Conservation (phyloP, 805 yeast species). For the Yarrowia porcina region DNA sequence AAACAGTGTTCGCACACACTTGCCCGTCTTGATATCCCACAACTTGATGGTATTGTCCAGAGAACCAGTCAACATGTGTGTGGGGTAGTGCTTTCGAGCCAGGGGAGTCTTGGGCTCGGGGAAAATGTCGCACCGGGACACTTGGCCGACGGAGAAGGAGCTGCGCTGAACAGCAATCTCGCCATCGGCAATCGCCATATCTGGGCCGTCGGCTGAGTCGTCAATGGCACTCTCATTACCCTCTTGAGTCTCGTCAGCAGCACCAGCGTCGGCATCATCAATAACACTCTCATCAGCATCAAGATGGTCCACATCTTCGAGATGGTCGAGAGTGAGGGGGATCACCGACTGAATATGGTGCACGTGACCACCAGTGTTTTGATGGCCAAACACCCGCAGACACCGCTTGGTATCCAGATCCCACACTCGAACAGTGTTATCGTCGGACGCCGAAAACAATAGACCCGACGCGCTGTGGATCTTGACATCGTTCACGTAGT, state of each 20-base stretch:
- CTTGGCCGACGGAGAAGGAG: slow-evolving; percentile 4
- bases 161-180: slow-evolving; percentile 3
- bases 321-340: slow-evolving; percentile 58
- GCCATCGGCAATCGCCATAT: slow-evolving; percentile 2
- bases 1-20: slow-evolving; percentile 88
- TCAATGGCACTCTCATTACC: background rate
- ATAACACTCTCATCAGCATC: slow-evolving; percentile 21
- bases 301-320: slow-evolving; percentile 27
- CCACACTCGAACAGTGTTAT: slow-evolving; percentile 93
- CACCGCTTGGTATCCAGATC: slow-evolving; percentile 78
- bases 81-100: slow-evolving; percentile 47
- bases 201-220: background rate
- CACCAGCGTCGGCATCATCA: slow-evolving; percentile 18
- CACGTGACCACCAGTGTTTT: slow-evolving; percentile 66
- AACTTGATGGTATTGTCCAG: slow-evolving; percentile 88
- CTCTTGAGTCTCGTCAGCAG: background rate
- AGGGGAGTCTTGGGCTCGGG: slow-evolving; percentile 3
- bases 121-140: slow-evolving; percentile 1
- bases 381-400: slow-evolving; percentile 63
- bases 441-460: slow-evolving; percentile 85
- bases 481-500: slow-evolving; percentile 87
- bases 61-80: slow-evolving; percentile 82
- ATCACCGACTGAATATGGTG: slow-evolving; percentile 93
- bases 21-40: slow-evolving; percentile 86
- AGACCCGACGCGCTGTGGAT: slow-evolving; percentile 76